Conservation (phyloP, 192 early-diverging fungal genomes). For the Coemansia sp. region DNA sequence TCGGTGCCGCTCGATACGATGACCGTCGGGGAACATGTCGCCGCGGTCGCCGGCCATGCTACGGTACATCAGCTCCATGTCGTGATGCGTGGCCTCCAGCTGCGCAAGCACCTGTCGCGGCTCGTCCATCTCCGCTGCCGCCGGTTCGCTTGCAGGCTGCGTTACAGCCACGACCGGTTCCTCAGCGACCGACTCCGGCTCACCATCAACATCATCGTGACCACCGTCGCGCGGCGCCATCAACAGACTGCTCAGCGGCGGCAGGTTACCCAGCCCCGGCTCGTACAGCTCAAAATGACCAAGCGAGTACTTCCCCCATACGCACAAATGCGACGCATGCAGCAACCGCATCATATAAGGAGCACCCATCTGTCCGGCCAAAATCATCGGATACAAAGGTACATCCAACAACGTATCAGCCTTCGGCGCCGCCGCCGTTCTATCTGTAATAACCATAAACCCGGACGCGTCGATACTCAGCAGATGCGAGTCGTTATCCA, state of each 20-base stretch:
- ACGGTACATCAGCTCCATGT: slow-evolving; percentile 46
- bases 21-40: slow-evolving; percentile 16
- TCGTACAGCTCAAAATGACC: slow-evolving; percentile 56
- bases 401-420: slow-evolving; percentile 44
- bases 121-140: slow-evolving; percentile 5
- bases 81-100: slow-evolving; percentile 30
- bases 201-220: background rate
- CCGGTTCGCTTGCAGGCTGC: no score
- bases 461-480: slow-evolving; percentile 44
- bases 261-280: slow-evolving; percentile 41
- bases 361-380: slow-evolving; percentile 42
- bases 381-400: slow-evolving; percentile 48
- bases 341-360: slow-evolving; percentile 55
- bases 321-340: slow-evolving; percentile 54
- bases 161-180: no score
- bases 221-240: slow-evolving; percentile 5
- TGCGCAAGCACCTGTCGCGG: slow-evolving; percentile 29
- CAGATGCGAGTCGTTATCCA: slow-evolving; percentile 50
- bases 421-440: slow-evolving; percentile 7
- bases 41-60: slow-evolving; percentile 32
- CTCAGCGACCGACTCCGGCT: background rate
- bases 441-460: slow-evolving; percentile 39
- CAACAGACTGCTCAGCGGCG: slow-evolving; percentile 38
- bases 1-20: slow-evolving; percentile 23
- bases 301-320: slow-evolving; percentile 49